Conservation (phyloP, 192 early-diverging fungal genomes). For the Pilobolus umbonatus region DNA sequence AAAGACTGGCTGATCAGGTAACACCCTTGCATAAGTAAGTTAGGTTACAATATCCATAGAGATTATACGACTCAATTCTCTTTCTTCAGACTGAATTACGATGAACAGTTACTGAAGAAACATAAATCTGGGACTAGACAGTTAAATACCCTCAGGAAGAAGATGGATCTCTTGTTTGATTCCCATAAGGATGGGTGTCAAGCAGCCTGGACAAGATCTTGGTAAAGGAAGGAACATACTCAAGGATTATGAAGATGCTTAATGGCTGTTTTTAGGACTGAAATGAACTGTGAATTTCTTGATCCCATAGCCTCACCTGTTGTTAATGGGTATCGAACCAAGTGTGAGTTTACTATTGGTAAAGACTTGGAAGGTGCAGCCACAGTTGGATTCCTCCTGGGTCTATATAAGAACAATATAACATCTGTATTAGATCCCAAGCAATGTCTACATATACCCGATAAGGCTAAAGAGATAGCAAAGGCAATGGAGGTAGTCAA, state of each 20-base stretch:
- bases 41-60: neutral
- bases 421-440: slow-evolving; percentile 45
- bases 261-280: slow-evolving; percentile 1
- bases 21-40: slow-evolving; percentile 59
- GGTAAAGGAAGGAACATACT: slow-evolving; percentile 14
- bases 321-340: slow-evolving; percentile 61
- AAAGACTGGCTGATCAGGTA: slow-evolving; percentile 65
- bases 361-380: slow-evolving; percentile 46
- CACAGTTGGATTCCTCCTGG: slow-evolving; percentile 64
- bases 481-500: slow-evolving; percentile 36
- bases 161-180: slow-evolving; percentile 9
- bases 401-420: slow-evolving; percentile 56
- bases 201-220: slow-evolving; percentile 34
- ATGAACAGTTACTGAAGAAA: slow-evolving; percentile 53
- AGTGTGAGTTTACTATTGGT: slow-evolving; percentile 77
- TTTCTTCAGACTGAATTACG: slow-evolving; percentile 35
- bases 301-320: slow-evolving; percentile 54
- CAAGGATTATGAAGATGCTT: neutral
- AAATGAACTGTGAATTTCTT: slow-evolving; percentile 13
- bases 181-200: slow-evolving; percentile 6
- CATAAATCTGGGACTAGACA: slow-evolving; percentile 9
- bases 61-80: neutral
- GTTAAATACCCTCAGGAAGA: slow-evolving; percentile 12
- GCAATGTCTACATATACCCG: slow-evolving; percentile 43
- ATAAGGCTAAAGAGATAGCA: slow-evolving; percentile 47